phyloP scores from a whole-genome alignment of 169 alveolate species.

The Theileria equi region DNA sequence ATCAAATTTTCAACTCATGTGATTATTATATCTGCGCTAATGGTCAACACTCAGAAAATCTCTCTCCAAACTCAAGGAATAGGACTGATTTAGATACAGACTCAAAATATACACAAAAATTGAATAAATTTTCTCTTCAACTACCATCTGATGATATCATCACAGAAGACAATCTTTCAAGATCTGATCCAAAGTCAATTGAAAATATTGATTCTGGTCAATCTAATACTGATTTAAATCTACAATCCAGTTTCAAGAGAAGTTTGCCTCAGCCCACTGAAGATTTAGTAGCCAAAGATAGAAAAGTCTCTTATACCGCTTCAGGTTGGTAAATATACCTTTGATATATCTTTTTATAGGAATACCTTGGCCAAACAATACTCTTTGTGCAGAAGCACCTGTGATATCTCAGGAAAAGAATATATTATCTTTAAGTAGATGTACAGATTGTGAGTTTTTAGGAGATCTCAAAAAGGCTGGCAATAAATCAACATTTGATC shows the following conservation, averaged over 20 bases:
- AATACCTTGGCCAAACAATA: conserved; percentile 6
- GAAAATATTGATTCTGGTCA: background rate
- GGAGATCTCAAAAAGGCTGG: no score
- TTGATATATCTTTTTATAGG: no score
- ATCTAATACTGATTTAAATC: background rate
- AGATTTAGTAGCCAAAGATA: background rate
- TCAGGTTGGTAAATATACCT: no score
- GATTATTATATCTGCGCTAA: background rate
- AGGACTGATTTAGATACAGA: background rate
- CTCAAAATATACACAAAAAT: no score
- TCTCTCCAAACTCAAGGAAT: background rate
- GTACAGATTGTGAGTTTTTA: no score
- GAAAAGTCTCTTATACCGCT: background rate
- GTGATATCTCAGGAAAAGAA: background rate
- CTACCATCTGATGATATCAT: background rate
- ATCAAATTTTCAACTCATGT: background rate
- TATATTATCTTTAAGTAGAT: no score
- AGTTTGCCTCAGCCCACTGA: background rate
- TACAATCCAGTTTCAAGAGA: background rate
- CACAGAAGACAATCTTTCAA: background rate
- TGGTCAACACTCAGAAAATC: background rate
- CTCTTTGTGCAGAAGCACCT: background rate
- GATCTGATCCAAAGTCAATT: background rate
- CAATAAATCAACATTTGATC: no score
- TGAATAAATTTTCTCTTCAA: background rate